These are phyloP conservation scores for Blastocystis sp. DNA, from an alignment of 352 stramenopile species.

Conservation along the genomic window DNA sequence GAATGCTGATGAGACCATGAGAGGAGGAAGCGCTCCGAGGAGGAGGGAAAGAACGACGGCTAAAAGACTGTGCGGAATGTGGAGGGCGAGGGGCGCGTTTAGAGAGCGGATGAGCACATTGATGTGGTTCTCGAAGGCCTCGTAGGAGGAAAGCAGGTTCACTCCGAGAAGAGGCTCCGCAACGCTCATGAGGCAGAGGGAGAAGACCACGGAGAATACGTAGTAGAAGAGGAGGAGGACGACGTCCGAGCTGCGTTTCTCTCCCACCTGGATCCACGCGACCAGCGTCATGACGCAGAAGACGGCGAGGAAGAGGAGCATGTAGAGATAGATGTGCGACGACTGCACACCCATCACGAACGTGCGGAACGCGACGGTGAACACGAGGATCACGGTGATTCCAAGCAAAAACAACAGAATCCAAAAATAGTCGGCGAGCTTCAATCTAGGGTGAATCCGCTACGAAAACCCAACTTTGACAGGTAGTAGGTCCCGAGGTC, in stretches of 20 bases:
- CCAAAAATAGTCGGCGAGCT: conserved; percentile 44
- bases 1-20: conserved; percentile 22
- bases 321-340: conserved; percentile 44
- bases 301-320: neutral
- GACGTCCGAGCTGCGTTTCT: neutral
- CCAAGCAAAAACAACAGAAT: conserved; percentile 25
- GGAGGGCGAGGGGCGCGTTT: neutral
- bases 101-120: neutral
- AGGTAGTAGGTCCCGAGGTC: conserved; percentile 39
- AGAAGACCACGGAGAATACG: conserved; percentile 38
- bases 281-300: conserved; percentile 29
- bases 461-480: neutral
- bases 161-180: neutral
- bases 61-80: conserved; percentile 2
- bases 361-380: conserved; percentile 1
- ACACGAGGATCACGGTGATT: conserved; percentile 36
- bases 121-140: neutral
- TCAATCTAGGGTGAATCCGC: neutral
- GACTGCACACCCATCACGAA: conserved; percentile 47
- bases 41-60: neutral
- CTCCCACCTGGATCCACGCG: neutral
- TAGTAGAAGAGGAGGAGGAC: conserved; percentile 49
- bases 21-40: neutral
- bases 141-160: neutral
- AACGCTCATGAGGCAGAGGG: conserved; percentile 38